Evolutionary conservation across 2,329 filamentous ascomycete species (phyloP).

Genomic region (Phialocephala sp.): DNA sequence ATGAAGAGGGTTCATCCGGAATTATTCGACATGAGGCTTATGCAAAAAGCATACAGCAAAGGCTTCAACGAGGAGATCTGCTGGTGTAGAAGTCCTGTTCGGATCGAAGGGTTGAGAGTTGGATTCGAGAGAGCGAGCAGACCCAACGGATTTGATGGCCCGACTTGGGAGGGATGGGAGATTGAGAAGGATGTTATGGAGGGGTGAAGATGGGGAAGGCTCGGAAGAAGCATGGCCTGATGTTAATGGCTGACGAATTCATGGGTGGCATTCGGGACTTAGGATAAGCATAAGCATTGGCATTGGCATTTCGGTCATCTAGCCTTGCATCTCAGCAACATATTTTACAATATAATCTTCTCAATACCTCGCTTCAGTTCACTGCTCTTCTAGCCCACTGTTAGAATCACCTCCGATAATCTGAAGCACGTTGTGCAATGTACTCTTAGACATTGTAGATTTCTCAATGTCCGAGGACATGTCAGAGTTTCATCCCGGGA

Average conservation of each 20-base stretch:
- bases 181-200: conserved; percentile 35
- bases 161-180: conserved; percentile 50
- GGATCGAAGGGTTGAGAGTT: conserved; percentile 39
- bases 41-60: conserved; percentile 38
- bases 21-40: conserved; percentile 40
- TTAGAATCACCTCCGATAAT: too few relatives aligned
- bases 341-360: neutral
- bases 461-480: neutral
- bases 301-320: conserved; percentile 8
- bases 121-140: conserved; percentile 41
- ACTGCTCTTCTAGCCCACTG: neutral
- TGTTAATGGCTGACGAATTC: neutral
- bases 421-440: too few relatives aligned
- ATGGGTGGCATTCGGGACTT: neutral
- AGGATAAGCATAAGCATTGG: neutral
- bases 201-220: conserved; percentile 25
- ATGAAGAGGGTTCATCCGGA: conserved; percentile 40
- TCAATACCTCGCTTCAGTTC: neutral
- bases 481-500: neutral
- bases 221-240: neutral
- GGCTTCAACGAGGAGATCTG: conserved; percentile 40
- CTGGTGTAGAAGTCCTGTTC: conserved; percentile 40
- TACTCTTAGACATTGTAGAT: neutral
- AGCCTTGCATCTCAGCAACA: neutral
- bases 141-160: conserved; percentile 58